phyloP scores from a whole-genome alignment of 1,139 yeast genomes.

The Debaryomycetaceae sp. region DNA sequence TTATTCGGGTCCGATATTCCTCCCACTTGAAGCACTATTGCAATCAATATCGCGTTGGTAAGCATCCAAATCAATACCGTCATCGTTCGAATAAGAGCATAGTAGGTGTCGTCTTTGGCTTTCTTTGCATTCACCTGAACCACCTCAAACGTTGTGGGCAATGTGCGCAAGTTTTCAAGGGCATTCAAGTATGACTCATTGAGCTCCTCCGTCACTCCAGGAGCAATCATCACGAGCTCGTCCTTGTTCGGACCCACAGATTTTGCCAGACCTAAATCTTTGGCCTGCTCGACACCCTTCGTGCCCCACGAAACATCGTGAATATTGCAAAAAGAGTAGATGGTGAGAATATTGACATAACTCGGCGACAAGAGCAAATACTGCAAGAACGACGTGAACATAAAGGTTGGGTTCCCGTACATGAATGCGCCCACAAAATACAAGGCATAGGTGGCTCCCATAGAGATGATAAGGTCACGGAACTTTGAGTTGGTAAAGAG shows the following conservation, averaged over 20 bases:
- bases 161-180: slow-evolving; percentile 32
- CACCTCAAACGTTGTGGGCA: slow-evolving; percentile 6
- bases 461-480: slow-evolving; percentile 79
- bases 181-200: slow-evolving; percentile 47
- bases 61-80: slow-evolving; percentile 39
- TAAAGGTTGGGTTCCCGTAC: slow-evolving; percentile 71
- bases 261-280: slow-evolving; percentile 64
- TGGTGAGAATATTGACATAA: slow-evolving; percentile 68
- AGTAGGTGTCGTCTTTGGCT: slow-evolving; percentile 28
- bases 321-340: slow-evolving; percentile 76
- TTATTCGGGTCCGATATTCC: slow-evolving; percentile 24
- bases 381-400: slow-evolving; percentile 64
- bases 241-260: slow-evolving; percentile 42
- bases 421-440: slow-evolving; percentile 68
- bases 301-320: slow-evolving; percentile 90
- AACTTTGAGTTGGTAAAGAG: slow-evolving; percentile 54
- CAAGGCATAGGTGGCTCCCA: slow-evolving; percentile 72
- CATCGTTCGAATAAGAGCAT: slow-evolving; percentile 34
- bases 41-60: slow-evolving; percentile 32
- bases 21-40: slow-evolving; percentile 31
- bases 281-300: slow-evolving; percentile 54
- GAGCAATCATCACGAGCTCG: slow-evolving; percentile 57
- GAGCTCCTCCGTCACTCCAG: slow-evolving; percentile 52
- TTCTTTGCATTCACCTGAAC: slow-evolving; percentile 12
- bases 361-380: slow-evolving; percentile 65